Base-by-base conservation (phyloP, 2,329 filamentous ascomycete genomes). In the Ciborinia camelliae region DNA sequence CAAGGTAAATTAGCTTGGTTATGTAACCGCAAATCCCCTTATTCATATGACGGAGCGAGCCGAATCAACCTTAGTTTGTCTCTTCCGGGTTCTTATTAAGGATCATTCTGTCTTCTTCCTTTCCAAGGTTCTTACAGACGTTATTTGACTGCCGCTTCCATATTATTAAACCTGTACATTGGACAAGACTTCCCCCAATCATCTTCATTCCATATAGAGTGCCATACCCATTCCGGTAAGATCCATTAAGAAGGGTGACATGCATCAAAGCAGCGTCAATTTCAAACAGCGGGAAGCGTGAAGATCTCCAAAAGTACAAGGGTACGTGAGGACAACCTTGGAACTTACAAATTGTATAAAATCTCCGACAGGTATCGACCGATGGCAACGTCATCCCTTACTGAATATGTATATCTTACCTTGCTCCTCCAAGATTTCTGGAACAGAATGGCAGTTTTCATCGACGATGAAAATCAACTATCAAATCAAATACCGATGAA, bases 41-140 rank as follows among this genome's bases (percentile, higher is more conserved):
- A 28, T 54, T 37, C 14, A 23, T 52, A 53, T 35, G 54, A 43
- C 48, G 37, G 60, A 62, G 39, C 60, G 60, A 62, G 50, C 60
- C 60, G 60, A 15, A 62, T 35, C 48, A 53, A 30, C 48, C 55
- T 47, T 47, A 26, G 35, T 47, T 47, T 58, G 8, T 15, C 55
- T 26, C 18, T 32, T 35, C n/a, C 8, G 30, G 41, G 28, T 32
- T 28, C 20, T 58, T 35, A 45, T 58, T 32, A 18, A 26, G 8
- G 28, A 18, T 3, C 37, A 55, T 55, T 55, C 18, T 23, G 14
- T n/a, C 43, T 14, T 9, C 2, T 43, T 55, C 26, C 9, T 26
- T 18, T 14, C 53, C n/a, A n/a, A n/a, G n/a, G n/a, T n/a, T n/a
- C 35, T n/a, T 57, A 30, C 39, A 26, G 54, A 57, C 26, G 12